Evolutionary conservation across 2,329 filamentous ascomycete species (phyloP).

Genomic region (Sarocladium brachiariae): DNA sequence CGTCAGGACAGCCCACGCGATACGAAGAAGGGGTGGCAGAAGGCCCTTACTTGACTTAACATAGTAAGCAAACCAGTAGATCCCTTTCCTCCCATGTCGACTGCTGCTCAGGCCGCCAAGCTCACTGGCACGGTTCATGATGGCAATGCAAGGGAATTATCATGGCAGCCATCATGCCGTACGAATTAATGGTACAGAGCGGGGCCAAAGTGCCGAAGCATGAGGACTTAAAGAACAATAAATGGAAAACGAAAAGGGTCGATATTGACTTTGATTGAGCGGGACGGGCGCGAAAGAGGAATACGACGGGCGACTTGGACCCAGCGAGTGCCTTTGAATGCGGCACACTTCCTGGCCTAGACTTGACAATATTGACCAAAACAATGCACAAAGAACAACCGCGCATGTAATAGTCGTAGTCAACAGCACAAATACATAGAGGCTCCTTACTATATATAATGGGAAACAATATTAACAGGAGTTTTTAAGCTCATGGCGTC

Average conservation of each 20-base stretch:
- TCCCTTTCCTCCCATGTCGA: background rate
- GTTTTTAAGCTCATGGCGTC: too few relatives aligned
- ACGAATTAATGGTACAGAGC: background rate
- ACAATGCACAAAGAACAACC: too few relatives aligned
- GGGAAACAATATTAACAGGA: background rate
- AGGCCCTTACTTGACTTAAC: background rate
- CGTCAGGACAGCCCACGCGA: background rate
- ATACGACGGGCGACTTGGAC: too few relatives aligned
- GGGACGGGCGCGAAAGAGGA: background rate
- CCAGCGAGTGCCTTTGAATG: too few relatives aligned
- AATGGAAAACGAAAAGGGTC: background rate
- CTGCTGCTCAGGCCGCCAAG: too few relatives aligned
- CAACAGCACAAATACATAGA: too few relatives aligned
- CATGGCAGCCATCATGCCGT: background rate
- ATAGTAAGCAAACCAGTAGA: background rate
- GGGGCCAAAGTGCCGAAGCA: too few relatives aligned
- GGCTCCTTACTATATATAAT: too few relatives aligned
- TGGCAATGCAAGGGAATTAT: background rate
- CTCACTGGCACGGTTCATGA: background rate
- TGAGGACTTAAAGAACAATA: too few relatives aligned
- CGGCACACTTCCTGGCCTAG: too few relatives aligned
- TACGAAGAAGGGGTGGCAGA: background rate
- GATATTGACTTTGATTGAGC: slow-evolving; percentile 9
- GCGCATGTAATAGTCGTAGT: too few relatives aligned
- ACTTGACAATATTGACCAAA: too few relatives aligned